Conservation (phyloP, 108 stramenopile species). For the Skeletonema grethae region DNA sequence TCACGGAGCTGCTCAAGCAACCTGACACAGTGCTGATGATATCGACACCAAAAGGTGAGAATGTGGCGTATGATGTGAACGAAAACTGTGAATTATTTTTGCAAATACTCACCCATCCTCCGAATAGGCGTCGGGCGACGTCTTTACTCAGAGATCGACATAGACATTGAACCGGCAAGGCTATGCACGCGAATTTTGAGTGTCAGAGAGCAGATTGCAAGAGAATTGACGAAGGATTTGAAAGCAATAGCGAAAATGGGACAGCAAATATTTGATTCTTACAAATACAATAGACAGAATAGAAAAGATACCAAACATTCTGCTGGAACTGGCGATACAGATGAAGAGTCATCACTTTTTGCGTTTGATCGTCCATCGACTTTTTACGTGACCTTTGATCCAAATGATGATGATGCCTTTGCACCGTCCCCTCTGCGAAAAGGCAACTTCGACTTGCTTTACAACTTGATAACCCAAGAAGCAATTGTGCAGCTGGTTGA, state of each 20-base stretch:
- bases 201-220: slow-evolving; percentile 75
- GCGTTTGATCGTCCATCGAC: slow-evolving; percentile 36
- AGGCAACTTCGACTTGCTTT: slow-evolving; percentile 80
- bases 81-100: no score
- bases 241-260: slow-evolving; percentile 63
- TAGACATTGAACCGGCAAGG: slow-evolving; percentile 72
- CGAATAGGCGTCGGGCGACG: slow-evolving; percentile 18
- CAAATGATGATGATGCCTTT: slow-evolving; percentile 23
- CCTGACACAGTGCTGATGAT: slow-evolving; percentile 51
- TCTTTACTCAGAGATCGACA: slow-evolving; percentile 52
- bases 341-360: slow-evolving; percentile 27
- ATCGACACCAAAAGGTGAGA: slow-evolving; percentile 24
- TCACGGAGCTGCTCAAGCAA: slow-evolving; percentile 57
- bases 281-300: slow-evolving; percentile 32
- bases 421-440: slow-evolving; percentile 70
- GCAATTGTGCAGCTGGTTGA: slow-evolving; percentile 62
- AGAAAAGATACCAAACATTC: slow-evolving; percentile 19
- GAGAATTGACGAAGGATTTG: slow-evolving; percentile 64
- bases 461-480: slow-evolving; percentile 61
- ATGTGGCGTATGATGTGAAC: no score
- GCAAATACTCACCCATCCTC: no score
- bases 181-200: slow-evolving; percentile 61
- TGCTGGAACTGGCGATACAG: slow-evolving; percentile 4
- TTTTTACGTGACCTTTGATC: slow-evolving; percentile 48
- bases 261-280: slow-evolving; percentile 40